Conservation (phyloP, 2,329 filamentous ascomycete species). For the Epicoccum sorghinum region DNA sequence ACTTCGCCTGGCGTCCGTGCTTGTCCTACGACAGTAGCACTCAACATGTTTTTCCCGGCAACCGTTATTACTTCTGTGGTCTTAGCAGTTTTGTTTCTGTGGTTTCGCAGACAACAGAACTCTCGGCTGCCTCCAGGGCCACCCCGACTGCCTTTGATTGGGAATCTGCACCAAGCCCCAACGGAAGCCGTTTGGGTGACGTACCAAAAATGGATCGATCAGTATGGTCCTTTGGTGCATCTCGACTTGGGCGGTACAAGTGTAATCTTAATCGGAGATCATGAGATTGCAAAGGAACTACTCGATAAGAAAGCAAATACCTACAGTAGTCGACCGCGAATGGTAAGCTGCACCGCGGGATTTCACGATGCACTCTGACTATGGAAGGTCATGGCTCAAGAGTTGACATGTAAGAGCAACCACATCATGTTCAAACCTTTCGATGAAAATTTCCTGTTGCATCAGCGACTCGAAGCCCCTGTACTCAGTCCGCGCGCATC, state of each 20-base stretch:
- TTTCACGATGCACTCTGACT: not conserved
- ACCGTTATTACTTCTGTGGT: not conserved
- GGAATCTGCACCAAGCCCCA: constrained; percentile 43
- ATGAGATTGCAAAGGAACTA: constrained; percentile 56
- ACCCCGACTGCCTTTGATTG: constrained; percentile 37
- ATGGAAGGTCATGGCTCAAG: constrained; percentile 52
- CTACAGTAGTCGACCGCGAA: constrained; percentile 53
- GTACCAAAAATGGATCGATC: constrained; percentile 41
- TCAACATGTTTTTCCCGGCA: too few relatives aligned
- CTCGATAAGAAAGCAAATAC: constrained; percentile 58
- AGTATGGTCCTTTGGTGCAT: constrained; percentile 44
- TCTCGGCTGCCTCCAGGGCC: constrained; percentile 35
- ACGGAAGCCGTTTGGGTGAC: constrained; percentile 29
- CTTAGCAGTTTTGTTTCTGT: not conserved
- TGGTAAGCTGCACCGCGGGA: constrained; percentile 41
- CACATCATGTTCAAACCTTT: constrained; percentile 49
- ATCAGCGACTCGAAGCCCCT: constrained; percentile 49
- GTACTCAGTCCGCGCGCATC: constrained; percentile 37
- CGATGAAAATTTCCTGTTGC: constrained; percentile 44
- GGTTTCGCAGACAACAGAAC: not conserved
- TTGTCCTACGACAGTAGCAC: too few relatives aligned
- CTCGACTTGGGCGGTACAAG: constrained; percentile 39
- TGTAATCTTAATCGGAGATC: constrained; percentile 54
- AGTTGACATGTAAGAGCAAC: constrained; percentile 52
- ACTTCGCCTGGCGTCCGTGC: too few relatives aligned